These are phyloP conservation scores for Paramecium biaurelia DNA, from an alignment of 73 alveolate species.

Conservation along the genomic window DNA sequence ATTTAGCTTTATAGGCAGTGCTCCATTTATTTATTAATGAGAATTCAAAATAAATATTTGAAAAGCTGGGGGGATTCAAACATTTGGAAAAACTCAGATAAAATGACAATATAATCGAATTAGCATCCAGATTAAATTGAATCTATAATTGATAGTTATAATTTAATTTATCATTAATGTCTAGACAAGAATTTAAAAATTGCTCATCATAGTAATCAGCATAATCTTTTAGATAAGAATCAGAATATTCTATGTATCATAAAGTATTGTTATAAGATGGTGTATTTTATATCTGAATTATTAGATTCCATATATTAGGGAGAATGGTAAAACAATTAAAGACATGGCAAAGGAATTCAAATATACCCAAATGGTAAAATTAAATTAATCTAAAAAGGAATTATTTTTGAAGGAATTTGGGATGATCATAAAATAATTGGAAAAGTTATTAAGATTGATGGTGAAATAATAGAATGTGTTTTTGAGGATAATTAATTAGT, in stretches of 20 bases:
- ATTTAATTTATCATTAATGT: background rate
- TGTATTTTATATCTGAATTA: background rate
- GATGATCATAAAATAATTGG: background rate
- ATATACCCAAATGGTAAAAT: conserved; percentile 38
- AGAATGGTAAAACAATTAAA: conserved; percentile 27
- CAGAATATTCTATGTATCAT: background rate
- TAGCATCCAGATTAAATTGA: background rate
- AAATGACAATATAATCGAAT: background rate
- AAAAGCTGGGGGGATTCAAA: background rate
- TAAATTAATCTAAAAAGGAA: background rate
- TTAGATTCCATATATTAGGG: conserved; percentile 31
- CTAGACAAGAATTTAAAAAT: background rate
- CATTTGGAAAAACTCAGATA: background rate
- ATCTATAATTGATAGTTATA: background rate
- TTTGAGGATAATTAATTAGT: conserved; percentile 75
- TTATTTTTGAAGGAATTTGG: conserved; percentile 82
- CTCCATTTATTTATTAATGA: background rate
- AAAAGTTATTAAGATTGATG: conserved; percentile 77
- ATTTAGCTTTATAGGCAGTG: background rate
- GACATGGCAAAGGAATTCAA: conserved; percentile 54
- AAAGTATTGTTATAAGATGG: background rate
- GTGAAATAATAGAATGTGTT: conserved; percentile 81
- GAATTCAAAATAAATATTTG: background rate
- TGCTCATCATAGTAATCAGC: background rate
- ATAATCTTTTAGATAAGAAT: background rate